These are phyloP conservation scores for Aspergillus asperescens DNA, from an alignment of 495 filamentous ascomycete species.

Conservation along the genomic window DNA sequence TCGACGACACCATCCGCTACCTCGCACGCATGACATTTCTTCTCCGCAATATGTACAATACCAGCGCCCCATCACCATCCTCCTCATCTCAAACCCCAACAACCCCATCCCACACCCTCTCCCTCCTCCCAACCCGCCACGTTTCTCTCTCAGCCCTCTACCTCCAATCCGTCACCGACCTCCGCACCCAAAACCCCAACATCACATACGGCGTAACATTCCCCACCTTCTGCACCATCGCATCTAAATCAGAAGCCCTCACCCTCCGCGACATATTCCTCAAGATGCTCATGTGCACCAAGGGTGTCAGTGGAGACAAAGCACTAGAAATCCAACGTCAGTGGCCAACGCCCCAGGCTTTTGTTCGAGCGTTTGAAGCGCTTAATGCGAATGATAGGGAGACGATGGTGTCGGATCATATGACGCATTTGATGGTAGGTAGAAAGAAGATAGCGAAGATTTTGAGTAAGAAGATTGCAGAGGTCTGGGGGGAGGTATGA, in stretches of 20 bases:
- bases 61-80: constrained; percentile 38
- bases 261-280: constrained; percentile 71
- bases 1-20: constrained; percentile 79
- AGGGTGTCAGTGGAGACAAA: constrained; percentile 73
- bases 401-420: constrained; percentile 45
- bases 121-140: constrained; percentile 59
- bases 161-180: constrained; percentile 35
- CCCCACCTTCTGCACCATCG: constrained; percentile 62
- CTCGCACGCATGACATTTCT: constrained; percentile 68
- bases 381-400: constrained; percentile 46
- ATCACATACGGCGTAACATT: constrained; percentile 64
- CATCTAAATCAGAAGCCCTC: constrained; percentile 67
- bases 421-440: constrained; percentile 52
- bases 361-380: constrained; percentile 61
- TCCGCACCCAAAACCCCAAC: constrained; percentile 44
- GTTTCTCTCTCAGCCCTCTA: constrained; percentile 65
- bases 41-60: constrained; percentile 61
- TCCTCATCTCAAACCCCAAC: neutral
- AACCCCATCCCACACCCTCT: constrained; percentile 15
- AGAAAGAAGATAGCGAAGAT: constrained; percentile 61
- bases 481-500: constrained; percentile 70
- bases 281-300: constrained; percentile 85
- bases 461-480: constrained; percentile 65
- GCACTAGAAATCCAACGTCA: constrained; percentile 71
- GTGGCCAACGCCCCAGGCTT: constrained; percentile 67